Percentiles rank a stretch among this genome's conserved stretches.
Conservation (phyloP, 352 stramenopile species). For the Phytophthora megakarya region DNA sequence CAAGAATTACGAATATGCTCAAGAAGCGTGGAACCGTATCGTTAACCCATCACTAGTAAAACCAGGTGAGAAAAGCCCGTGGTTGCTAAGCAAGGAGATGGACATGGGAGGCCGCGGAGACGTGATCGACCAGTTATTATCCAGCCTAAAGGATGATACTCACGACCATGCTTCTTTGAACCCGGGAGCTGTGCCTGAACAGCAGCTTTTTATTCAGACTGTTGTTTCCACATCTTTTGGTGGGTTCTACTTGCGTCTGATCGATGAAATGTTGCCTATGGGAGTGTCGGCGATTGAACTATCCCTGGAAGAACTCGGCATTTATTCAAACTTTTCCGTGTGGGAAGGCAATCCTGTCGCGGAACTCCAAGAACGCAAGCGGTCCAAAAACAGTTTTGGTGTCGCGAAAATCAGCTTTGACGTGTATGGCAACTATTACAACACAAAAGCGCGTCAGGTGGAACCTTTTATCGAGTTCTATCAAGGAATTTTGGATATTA, state of each 20-base stretch:
- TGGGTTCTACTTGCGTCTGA: constrained; percentile 85
- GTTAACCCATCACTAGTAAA: constrained; percentile 79
- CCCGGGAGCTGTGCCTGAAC: constrained; percentile 18
- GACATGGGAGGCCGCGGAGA: constrained; percentile 72
- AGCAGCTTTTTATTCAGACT: constrained; percentile 80
- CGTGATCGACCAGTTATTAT: constrained; percentile 79
- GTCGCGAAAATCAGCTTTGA: constrained; percentile 79
- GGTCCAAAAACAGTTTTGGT: constrained; percentile 69
- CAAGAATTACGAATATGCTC: constrained; percentile 87
- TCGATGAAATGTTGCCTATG: constrained; percentile 81
- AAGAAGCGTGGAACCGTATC: constrained; percentile 84
- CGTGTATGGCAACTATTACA: constrained; percentile 91
- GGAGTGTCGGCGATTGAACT: constrained; percentile 79
- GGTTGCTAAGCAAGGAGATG: constrained; percentile 85
- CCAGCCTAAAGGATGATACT: constrained; percentile 60
- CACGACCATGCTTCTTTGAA: constrained; percentile 29
- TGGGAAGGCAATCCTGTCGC: constrained; percentile 62
- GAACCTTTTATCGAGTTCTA: constrained; percentile 90
- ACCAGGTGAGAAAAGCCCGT: constrained; percentile 65
- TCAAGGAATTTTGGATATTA: constrained; percentile 73
- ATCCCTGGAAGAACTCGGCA: constrained; percentile 74
- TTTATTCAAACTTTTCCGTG: constrained; percentile 74
- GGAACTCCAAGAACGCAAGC: constrained; percentile 48
- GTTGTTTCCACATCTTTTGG: constrained; percentile 83
- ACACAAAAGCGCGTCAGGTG: constrained; percentile 67